Evolutionary conservation across 2,329 filamentous ascomycete species (phyloP).

Genomic region (Escovopsis sp.): DNA sequence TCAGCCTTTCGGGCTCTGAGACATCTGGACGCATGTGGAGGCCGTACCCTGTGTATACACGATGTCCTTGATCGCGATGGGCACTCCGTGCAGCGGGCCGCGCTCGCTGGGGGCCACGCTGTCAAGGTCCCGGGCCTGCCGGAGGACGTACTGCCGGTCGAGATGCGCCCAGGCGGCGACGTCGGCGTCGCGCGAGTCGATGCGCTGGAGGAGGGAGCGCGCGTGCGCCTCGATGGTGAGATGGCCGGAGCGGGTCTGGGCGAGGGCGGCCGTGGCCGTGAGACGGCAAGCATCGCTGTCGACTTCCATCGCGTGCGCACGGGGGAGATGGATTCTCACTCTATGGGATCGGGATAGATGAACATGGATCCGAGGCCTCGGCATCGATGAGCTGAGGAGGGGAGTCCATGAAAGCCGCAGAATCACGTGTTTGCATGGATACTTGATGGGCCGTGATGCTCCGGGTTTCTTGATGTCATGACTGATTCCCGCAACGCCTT

Average conservation of each 20-base stretch:
- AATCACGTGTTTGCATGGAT: too few species aligned
- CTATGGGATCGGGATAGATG: too few species aligned
- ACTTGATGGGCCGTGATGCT: too few species aligned
- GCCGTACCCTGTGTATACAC: constrained; percentile 36
- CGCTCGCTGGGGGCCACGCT: constrained; percentile 29
- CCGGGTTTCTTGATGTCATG: too few species aligned
- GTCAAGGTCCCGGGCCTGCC: constrained; percentile 36
- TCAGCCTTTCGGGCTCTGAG: background rate
- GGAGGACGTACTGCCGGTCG: constrained; percentile 29
- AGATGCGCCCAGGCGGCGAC: constrained; percentile 38
- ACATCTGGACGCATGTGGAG: background rate
- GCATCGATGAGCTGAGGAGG: too few species aligned
- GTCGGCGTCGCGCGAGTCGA: constrained; percentile 26
- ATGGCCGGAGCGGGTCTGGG: constrained; percentile 4
- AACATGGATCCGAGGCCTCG: too few species aligned
- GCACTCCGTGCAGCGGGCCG: constrained; percentile 41
- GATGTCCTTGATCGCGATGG: constrained; percentile 46
- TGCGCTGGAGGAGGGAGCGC: constrained; percentile 29
- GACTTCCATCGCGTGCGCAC: background rate
- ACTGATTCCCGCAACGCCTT: too few species aligned
- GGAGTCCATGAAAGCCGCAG: too few species aligned
- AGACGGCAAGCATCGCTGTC: constrained; percentile 5
- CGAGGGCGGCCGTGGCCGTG: constrained; percentile 6
- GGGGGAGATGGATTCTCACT: too few species aligned
- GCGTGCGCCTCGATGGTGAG: constrained; percentile 34